These are phyloP conservation scores for Crithidia thermophila DNA, from an alignment of 208 protist genomes.

Conservation along the genomic window DNA sequence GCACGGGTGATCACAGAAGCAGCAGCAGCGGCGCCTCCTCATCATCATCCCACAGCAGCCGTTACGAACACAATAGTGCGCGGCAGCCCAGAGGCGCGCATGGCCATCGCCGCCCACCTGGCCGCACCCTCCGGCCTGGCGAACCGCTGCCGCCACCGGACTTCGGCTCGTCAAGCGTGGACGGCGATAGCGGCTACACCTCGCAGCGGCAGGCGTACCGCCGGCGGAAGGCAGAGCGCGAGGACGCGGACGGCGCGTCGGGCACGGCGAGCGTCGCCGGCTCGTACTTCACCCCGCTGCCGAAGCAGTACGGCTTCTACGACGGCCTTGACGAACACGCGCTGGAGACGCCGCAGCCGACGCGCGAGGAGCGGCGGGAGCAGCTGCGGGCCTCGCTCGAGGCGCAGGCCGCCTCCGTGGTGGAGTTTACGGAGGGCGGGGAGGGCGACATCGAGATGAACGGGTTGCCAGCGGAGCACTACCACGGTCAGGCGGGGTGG, in stretches of 20 bases:
- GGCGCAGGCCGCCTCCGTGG: constrained; percentile 51
- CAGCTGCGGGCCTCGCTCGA: constrained; percentile 66
- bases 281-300: constrained; percentile 68
- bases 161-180: background rate
- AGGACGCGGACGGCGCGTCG: constrained; percentile 17
- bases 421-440: constrained; percentile 82
- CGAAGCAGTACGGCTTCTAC: constrained; percentile 64
- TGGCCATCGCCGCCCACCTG: background rate
- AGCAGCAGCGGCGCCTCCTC: too few species aligned
- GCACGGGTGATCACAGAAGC: too few species aligned
- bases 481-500: constrained; percentile 70
- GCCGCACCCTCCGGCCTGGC: constrained; percentile 14
- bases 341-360: constrained; percentile 27
- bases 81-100: too few species aligned
- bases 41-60: too few species aligned
- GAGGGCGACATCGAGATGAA: constrained; percentile 81
- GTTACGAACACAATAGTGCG: too few species aligned
- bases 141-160: constrained; percentile 20
- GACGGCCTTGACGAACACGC: constrained; percentile 75
- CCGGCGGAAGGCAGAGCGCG: constrained; percentile 14
- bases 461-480: constrained; percentile 67
- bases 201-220: constrained; percentile 35
- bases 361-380: constrained; percentile 50
- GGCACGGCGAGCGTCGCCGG: constrained; percentile 27
- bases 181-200: constrained; percentile 15